These are phyloP conservation scores for Trichoderma brevicompactum DNA, from an alignment of 2,329 filamentous ascomycete genomes.

Conservation along the genomic window DNA sequence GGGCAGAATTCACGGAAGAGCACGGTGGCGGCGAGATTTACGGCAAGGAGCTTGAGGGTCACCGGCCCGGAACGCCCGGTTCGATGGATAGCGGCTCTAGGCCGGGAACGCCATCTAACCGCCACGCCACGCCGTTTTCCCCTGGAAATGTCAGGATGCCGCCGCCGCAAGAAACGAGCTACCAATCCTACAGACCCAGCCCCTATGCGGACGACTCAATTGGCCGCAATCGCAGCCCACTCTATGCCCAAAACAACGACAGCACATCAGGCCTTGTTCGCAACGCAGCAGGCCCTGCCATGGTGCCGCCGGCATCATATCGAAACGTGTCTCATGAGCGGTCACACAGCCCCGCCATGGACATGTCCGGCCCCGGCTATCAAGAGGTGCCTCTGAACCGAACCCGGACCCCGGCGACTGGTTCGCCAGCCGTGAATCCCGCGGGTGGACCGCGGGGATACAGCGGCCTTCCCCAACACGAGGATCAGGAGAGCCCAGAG, in stretches of 20 bases:
- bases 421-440: constrained; percentile 36
- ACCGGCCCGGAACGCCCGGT: constrained; percentile 65
- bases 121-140: constrained; percentile 44
- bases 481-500: constrained; percentile 42
- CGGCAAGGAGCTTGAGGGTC: constrained; percentile 62
- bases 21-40: constrained; percentile 77
- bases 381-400: constrained; percentile 35
- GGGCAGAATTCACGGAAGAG: constrained; percentile 84
- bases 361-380: constrained; percentile 31
- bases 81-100: constrained; percentile 56
- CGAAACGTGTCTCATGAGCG: constrained; percentile 36
- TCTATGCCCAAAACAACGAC: constrained; percentile 58
- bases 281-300: constrained; percentile 57
- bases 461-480: constrained; percentile 60
- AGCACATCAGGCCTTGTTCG: constrained; percentile 58
- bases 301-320: constrained; percentile 41
- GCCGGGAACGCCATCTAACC: constrained; percentile 51
- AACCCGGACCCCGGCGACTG: constrained; percentile 25
- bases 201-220: constrained; percentile 34
- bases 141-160: constrained; percentile 38
- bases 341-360: constrained; percentile 15
- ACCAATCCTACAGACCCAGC: constrained; percentile 37
- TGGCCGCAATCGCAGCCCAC: constrained; percentile 49
- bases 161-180: constrained; percentile 38
- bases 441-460: constrained; percentile 62